Conservation (phyloP, 2,329 filamentous ascomycete species). For the Endothia cerciana region DNA sequence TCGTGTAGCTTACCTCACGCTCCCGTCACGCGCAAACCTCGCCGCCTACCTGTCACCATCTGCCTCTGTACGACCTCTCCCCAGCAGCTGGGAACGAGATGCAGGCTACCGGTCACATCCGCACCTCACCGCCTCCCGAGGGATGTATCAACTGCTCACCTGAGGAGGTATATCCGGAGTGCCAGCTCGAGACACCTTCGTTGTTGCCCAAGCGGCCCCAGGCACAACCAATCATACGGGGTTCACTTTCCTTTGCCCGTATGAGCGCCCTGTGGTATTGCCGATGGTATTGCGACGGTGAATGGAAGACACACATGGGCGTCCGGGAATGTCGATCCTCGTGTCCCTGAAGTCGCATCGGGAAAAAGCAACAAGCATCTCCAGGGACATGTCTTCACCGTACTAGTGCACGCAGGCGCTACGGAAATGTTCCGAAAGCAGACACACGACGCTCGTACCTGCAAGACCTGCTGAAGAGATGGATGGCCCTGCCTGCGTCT, state of each 20-base stretch:
- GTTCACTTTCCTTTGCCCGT: too few species aligned
- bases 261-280: neutral
- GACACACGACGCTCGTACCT: neutral
- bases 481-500: neutral
- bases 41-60: neutral
- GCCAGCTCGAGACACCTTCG: neutral
- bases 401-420: neutral
- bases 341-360: neutral
- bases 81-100: neutral
- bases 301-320: neutral
- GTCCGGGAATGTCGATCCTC: neutral
- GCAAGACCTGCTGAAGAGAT: neutral
- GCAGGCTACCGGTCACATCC: neutral
- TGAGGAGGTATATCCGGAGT: neutral
- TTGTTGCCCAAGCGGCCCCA: neutral
- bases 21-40: neutral
- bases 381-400: neutral
- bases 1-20: neutral
- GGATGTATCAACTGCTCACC: constrained; percentile 11
- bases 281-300: neutral
- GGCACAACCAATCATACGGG: neutral
- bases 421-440: neutral
- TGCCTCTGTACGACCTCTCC: neutral
- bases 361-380: neutral
- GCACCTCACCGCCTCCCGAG: neutral